Evolutionary conservation across 352 stramenopile genomes (phyloP).

Genomic region (Pythium coloratum): DNA sequence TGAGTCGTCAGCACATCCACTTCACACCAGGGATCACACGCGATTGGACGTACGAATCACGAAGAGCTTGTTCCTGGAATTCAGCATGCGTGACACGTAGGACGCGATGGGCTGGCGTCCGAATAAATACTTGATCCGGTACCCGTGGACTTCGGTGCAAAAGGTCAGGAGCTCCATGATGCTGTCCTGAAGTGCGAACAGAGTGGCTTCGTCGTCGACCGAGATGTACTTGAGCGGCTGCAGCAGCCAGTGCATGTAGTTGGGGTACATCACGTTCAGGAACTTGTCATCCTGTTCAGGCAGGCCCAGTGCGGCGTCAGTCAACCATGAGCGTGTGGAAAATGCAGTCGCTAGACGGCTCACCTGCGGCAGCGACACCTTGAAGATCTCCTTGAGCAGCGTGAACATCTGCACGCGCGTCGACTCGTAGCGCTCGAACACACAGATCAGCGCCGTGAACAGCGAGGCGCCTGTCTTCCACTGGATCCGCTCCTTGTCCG

Average conservation of each 20-base stretch:
- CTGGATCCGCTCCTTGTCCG: constrained; percentile 60
- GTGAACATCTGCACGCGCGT: constrained; percentile 68
- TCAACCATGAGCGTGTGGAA: neutral
- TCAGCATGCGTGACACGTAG: constrained; percentile 74
- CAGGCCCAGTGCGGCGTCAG: neutral
- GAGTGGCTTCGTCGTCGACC: constrained; percentile 40
- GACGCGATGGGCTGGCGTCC: constrained; percentile 72
- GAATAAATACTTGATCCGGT: constrained; percentile 88
- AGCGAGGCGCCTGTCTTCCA: constrained; percentile 69
- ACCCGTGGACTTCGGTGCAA: constrained; percentile 80
- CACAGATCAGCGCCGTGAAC: constrained; percentile 67
- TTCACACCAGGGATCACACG: neutral
- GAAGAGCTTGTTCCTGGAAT: constrained; percentile 82
- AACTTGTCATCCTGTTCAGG: constrained; percentile 78
- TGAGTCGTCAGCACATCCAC: neutral
- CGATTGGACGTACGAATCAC: constrained; percentile 64
- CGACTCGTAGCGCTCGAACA: constrained; percentile 66
- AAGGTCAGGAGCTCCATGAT: constrained; percentile 88
- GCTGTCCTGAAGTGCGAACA: constrained; percentile 81
- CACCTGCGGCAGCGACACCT: constrained; percentile 67
- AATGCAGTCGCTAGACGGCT: neutral
- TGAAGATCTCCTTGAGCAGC: constrained; percentile 73
- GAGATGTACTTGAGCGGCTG: constrained; percentile 73
- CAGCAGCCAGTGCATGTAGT: constrained; percentile 86
- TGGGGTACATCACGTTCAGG: constrained; percentile 82